Base-by-base conservation (phyloP, 345 rosid species). In the Fremontodendron californicum region DNA sequence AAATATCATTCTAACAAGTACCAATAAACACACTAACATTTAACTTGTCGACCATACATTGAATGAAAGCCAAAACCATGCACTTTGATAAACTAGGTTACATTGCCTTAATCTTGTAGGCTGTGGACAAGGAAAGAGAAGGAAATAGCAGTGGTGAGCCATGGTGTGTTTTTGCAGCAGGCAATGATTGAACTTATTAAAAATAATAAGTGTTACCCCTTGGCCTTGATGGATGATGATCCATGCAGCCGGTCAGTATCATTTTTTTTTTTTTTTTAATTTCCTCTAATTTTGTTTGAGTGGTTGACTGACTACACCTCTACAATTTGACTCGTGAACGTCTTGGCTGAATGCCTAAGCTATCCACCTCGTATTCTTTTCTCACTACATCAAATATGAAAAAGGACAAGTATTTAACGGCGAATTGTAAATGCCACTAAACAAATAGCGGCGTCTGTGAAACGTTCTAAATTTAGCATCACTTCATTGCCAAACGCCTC, bases 131-230 rank as follows among this genome's bases (percentile, higher is more conserved):
- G 97, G 35, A 85, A 85, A 67, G 98, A 94, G 85, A 86, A 82
- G 75, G 94, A 94, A 78, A 90, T 94, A 57, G 98, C 96, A 71
- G 43, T 94, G n/a, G 94, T 94, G 9, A 86, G 90, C 78, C 97
- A 93, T 45, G 85, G 93, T 23, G 85, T 87, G 18, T 90, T 93
- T 86, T 82, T 94, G 84, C 88, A 85, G 60, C 49, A 89, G 16
- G 81, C 90, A 9, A 82, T 91, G 7, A 9, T 23, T 35, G 79
- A 84, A 23, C 84, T 91, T 31, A 54, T 54, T n/a, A 69, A 27
- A 6, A 57, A 35, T 1, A 51, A 49, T 2, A 51, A 37, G 51
- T 16, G 35, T 48, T 52, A 2, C 16, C 11, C 65, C 31, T 23
- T 40, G 7, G 21, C n/a, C n/a, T n/a, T 15, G n/a, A n/a, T 18